Evolutionary conservation across 2,329 filamentous ascomycete genomes (phyloP), one percentile per base, ranked within the genome.

Genomic region (Didymellaceae sp.): DNA sequence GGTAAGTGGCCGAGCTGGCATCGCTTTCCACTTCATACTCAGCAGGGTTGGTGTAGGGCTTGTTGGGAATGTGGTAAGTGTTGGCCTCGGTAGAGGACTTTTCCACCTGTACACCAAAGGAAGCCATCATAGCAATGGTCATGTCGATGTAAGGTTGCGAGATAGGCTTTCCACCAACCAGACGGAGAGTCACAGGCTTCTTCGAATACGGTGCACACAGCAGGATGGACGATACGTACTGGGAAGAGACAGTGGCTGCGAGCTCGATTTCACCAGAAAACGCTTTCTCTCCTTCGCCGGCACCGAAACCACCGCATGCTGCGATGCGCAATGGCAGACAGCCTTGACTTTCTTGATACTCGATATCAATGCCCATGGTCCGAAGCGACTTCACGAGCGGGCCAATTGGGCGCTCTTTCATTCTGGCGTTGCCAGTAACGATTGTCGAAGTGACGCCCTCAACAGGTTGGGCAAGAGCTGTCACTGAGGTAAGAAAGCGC

Each of bases 191-290:
- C 28, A 99, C 92, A 0, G 93, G 90, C 56, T 91, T 86, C 76
- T 96, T 97, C 35, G 94, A 94, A 68, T 97, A 99, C 0, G 94
- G 94, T 0, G 94, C 94, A 52, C 91, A 95, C 90, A 99, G 95
- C 42, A 99, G 80, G 57, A 99, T 86, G 1, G 93, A 97, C 0
- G 94, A 97, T 28, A 99, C 94, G 69, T 97, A 99, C 75, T 99
- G 94, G n/a, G 94, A 97, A 7, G 94, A 99, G 13, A 97, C 89
- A 32, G 94, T 97, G 1, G 94, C 94, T 9, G 92, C 91, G 48
- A 99, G 82, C 70, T 96, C 89, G 63, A 99, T 97, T 21, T 88
- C 81, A 28, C 94, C 94, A 46, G 92, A 64, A 47, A 73, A 73
- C 0, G 54, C 60, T 4, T 49, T 52, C 33, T 64, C 93, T 37